A percentile compares a stretch with the other conserved stretches of the same genome.
Evolutionary conservation across 768 basidiomycete genomes (phyloP).

Genomic region (Filobasidium wieringae): DNA sequence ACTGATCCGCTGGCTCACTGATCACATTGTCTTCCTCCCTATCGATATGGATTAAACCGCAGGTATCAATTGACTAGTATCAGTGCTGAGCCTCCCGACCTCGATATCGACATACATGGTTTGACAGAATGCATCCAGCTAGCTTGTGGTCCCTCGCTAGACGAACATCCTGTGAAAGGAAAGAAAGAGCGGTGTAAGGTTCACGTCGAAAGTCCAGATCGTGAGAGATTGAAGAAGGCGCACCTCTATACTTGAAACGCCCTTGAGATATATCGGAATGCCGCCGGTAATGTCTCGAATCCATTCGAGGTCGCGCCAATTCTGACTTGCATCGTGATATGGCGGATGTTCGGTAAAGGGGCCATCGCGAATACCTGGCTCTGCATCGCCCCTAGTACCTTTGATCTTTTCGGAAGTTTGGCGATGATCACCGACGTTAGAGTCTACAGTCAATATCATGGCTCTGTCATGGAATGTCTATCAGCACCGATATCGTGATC

Average conservation of each 20-base stretch:
- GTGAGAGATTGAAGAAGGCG: too few relatives aligned
- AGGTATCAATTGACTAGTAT: too few relatives aligned
- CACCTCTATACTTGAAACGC: constrained; percentile 37
- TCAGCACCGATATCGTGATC: neutral
- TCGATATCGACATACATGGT: too few relatives aligned
- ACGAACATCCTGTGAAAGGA: constrained; percentile 81
- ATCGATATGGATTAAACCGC: too few relatives aligned
- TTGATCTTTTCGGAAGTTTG: constrained; percentile 27
- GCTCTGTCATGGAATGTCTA: constrained; percentile 45
- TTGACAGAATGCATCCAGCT: constrained; percentile 62
- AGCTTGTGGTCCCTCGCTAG: constrained; percentile 74
- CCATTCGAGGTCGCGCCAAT: constrained; percentile 36
- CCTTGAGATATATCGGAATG: constrained; percentile 45
- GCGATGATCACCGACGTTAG: constrained; percentile 55
- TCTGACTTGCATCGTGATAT: constrained; percentile 31
- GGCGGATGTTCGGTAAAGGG: constrained; percentile 24
- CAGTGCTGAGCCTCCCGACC: too few relatives aligned
- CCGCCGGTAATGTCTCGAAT: constrained; percentile 36
- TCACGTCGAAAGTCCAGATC: too few relatives aligned
- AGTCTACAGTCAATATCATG: constrained; percentile 82
- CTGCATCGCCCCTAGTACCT: constrained; percentile 19
- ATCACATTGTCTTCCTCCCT: constrained; percentile 48
- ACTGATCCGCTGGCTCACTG: constrained; percentile 6
- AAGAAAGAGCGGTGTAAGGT: too few relatives aligned
- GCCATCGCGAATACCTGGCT: constrained; percentile 28